Base-by-base conservation (phyloP, 148 eudicot genomes). In the Heliosperma pusillum region DNA sequence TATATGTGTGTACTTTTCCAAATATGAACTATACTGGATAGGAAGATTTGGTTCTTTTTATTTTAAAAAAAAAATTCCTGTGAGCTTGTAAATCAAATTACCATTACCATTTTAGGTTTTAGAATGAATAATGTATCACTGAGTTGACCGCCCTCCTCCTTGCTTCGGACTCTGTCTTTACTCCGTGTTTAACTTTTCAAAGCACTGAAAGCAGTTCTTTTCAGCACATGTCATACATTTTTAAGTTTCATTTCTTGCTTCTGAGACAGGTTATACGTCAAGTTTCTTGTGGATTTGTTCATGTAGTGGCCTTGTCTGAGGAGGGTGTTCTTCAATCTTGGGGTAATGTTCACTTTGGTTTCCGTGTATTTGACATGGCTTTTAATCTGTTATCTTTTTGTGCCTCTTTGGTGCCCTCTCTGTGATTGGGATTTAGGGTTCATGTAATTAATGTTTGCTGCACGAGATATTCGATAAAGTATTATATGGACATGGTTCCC, bases 271-370 rank as follows among this genome's bases (percentile, higher is more conserved):
- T 85, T 69, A 86, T 96, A 74, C 82, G 86, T 47, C 97, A 92
- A 87, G 97, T 94, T 76, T 88, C 97, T 66, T 94, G 98, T 84
- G 98, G 98, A 77, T 88, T 91, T 77, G 98, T 87, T 5, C 95
- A 92, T 80, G 91, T 81, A 22, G 82, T 90, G 80, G 91, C 91
- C 63, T 82, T 92, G 83, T 90, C 95, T 50, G 93, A 88, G 78
- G 95, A 90, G 81, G 97, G 97, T 67, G 87, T 86, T 84, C 89
- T 96, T 71, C 99, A 96, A 86, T 90, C 99, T 47, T 96, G 97
- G 97, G 98, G 98, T 94, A 90, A 73, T 64, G 47, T 58, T 72
- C 69, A 69, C 76, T 57, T 24, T 27, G 27, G 25, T 69, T 58
- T 53, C 20, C 16, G 22, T 53, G 72, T 25, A 64, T 56, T 30